These are phyloP conservation scores for Rosa hybrid DNA, from an alignment of 331 rosid species.

Conservation along the genomic window DNA sequence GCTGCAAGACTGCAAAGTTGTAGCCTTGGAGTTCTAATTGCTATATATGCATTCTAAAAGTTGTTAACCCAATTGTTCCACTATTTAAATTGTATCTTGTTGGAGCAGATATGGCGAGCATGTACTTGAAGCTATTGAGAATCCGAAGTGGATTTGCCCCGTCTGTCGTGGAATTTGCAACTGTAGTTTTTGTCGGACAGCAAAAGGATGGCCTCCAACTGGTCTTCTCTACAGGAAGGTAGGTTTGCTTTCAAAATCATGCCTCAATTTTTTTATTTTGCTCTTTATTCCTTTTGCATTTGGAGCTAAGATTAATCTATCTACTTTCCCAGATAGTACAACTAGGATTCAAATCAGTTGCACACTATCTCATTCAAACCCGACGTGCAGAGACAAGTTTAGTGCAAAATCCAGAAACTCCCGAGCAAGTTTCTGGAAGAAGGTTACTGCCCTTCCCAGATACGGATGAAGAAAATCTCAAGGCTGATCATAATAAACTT, in stretches of 20 bases:
- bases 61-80: not conserved
- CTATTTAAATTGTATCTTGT: not conserved
- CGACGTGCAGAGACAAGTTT: conserved; percentile 39
- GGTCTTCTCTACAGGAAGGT: conserved; percentile 84
- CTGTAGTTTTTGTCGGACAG: conserved; percentile 90
- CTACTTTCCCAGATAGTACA: conserved; percentile 45
- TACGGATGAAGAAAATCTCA: conserved; percentile 28
- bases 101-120: conserved; percentile 86
- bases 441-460: conserved; percentile 59
- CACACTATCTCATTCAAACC: conserved; percentile 91
- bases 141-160: conserved; percentile 79
- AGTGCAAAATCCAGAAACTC: conserved; percentile 39
- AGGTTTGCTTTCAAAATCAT: conserved; percentile 21
- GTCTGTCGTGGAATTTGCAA: conserved; percentile 98
- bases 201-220: conserved; percentile 92
- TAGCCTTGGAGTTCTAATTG: not conserved
- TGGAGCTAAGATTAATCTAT: conserved; percentile 33
- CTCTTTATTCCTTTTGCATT: not conserved
- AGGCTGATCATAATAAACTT: conserved; percentile 28
- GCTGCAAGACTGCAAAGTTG: not conserved
- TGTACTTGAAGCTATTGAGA: conserved; percentile 73
- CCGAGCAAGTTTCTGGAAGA: conserved; percentile 53
- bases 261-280: not conserved
- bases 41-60: not conserved
- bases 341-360: conserved; percentile 87